These are phyloP conservation scores for Penicillium sp. DNA, from an alignment of 2,329 filamentous ascomycete species.

Conservation along the genomic window DNA sequence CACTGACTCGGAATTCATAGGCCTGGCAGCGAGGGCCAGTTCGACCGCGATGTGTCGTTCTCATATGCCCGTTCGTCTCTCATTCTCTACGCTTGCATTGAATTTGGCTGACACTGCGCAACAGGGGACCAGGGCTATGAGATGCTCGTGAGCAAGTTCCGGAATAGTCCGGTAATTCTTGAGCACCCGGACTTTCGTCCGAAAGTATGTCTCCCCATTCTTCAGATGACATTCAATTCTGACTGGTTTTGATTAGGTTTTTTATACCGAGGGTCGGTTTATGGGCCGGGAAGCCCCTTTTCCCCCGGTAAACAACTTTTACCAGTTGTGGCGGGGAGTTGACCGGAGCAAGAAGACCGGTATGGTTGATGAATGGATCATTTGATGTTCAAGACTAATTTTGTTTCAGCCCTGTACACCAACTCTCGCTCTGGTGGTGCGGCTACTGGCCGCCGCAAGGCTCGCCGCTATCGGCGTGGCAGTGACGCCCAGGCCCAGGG, in stretches of 20 bases:
- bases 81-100: neutral
- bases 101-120: neutral
- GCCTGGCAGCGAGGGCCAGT: constrained; percentile 66
- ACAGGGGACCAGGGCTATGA: constrained; percentile 86
- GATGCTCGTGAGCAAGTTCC: constrained; percentile 87
- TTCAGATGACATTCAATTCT: neutral
- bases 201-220: constrained; percentile 53
- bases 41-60: constrained; percentile 75
- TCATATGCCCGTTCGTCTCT: constrained; percentile 79
- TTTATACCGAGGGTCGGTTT: constrained; percentile 41
- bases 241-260: constrained; percentile 44
- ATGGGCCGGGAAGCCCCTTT: constrained; percentile 6
- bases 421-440: constrained; percentile 1
- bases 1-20: constrained; percentile 29
- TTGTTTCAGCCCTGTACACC: neutral
- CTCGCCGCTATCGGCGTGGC: too few relatives aligned
- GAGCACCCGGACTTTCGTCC: constrained; percentile 76
- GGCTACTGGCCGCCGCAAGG: too few relatives aligned
- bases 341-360: constrained; percentile 7
- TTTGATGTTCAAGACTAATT: neutral
- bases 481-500: too few relatives aligned
- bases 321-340: constrained; percentile 9
- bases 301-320: constrained; percentile 12
- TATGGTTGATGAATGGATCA: neutral
- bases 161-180: constrained; percentile 93